Evolutionary conservation across 75 land plant genomes (phyloP).

Genomic region (Selaginella tamariscina): DNA sequence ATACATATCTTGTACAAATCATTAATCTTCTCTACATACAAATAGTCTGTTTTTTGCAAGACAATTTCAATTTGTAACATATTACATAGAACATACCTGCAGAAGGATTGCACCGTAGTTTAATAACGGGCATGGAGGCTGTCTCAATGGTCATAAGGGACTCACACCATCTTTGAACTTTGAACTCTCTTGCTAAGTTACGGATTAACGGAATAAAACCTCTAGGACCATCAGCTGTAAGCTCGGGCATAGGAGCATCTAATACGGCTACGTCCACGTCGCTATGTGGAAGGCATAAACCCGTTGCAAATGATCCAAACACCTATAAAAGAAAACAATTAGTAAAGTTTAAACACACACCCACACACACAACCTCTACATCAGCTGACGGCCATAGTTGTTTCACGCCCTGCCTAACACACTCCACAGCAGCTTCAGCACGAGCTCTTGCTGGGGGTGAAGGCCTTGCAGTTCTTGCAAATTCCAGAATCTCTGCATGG

Average conservation of each 20-base stretch:
- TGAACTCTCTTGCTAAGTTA: constrained; percentile 21
- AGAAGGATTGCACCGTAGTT: constrained; percentile 23
- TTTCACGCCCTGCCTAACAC: constrained; percentile 30
- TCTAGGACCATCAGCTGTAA: constrained; percentile 15
- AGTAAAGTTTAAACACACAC: background rate
- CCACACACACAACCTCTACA: constrained; percentile 25
- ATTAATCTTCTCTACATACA: too few relatives aligned
- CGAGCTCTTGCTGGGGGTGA: constrained; percentile 20
- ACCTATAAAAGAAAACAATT: constrained; percentile 20
- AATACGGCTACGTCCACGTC: constrained; percentile 38
- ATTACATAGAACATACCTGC: too few relatives aligned
- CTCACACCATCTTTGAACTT: constrained; percentile 28
- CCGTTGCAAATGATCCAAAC: constrained; percentile 39
- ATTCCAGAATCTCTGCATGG: constrained; percentile 31
- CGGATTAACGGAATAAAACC: constrained; percentile 21
- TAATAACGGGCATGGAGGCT: constrained; percentile 35
- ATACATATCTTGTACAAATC: too few relatives aligned
- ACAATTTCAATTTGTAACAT: too few relatives aligned
- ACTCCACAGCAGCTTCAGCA: constrained; percentile 35
- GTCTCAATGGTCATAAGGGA: constrained; percentile 24
- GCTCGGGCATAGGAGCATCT: constrained; percentile 23
- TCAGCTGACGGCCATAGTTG: constrained; percentile 31
- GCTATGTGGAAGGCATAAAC: constrained; percentile 36
- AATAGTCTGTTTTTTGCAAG: too few relatives aligned
- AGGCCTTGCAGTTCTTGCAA: constrained; percentile 29